phyloP scores from a whole-genome alignment of 2,329 filamentous ascomycete genomes.

The Aschersonia sp. region DNA sequence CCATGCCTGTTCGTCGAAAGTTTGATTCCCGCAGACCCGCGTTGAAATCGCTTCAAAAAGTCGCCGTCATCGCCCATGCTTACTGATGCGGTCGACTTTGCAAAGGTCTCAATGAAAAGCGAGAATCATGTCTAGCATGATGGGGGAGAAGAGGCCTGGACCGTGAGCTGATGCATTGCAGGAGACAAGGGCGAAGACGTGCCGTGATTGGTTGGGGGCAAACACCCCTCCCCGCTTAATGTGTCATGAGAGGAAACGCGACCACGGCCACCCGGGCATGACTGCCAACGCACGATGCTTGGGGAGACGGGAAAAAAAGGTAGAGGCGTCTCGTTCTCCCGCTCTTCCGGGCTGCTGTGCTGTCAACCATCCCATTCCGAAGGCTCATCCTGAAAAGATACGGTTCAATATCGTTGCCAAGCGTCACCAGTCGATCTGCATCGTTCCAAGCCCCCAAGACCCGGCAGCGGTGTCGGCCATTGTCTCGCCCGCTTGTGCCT shows the following conservation, averaged over 20 bases:
- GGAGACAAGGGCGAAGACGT: conserved; percentile 5
- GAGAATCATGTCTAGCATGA: background rate
- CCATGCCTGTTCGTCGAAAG: background rate
- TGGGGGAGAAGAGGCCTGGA: background rate
- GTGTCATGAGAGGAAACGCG: conserved; percentile 20
- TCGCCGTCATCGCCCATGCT: background rate
- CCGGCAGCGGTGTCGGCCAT: background rate
- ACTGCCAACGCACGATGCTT: conserved; percentile 3
- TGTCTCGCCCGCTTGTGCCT: background rate
- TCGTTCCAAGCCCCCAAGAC: background rate
- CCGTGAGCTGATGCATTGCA: conserved; percentile 8
- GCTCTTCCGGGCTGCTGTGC: background rate
- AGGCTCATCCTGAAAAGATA: too few species aligned
- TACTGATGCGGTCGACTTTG: background rate
- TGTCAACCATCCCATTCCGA: background rate
- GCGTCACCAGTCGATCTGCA: too few species aligned
- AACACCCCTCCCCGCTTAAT: conserved; percentile 20
- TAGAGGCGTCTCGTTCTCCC: background rate
- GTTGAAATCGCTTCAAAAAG: background rate
- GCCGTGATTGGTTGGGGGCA: conserved; percentile 15
- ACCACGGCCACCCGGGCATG: conserved; percentile 6
- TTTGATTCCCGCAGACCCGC: too few species aligned
- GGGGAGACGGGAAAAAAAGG: conserved; percentile 1
- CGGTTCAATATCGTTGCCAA: too few species aligned
- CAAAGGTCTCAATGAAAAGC: background rate